Evolutionary conservation across 1,139 yeast species (phyloP), one percentile per base, ranked within the genome.

Genomic region (Suhomyces choctaworum): DNA sequence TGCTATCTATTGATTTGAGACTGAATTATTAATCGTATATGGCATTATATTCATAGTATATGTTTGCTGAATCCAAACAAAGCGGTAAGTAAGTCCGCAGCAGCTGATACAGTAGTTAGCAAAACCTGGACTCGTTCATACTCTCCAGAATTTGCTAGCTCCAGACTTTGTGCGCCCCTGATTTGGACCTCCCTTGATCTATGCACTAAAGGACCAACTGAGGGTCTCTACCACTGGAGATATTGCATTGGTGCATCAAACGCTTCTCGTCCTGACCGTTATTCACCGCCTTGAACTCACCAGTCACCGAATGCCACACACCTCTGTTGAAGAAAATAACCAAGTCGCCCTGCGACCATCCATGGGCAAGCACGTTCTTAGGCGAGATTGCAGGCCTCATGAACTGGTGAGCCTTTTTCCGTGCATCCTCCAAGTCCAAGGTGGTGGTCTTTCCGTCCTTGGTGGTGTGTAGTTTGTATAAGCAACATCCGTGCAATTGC

Each of bases 191-290:
- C n/a, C n/a, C n/a, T n/a, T n/a, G n/a, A n/a, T n/a, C n/a, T n/a
- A n/a, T n/a, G n/a, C n/a, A n/a, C n/a, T n/a, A n/a, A n/a, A n/a
- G n/a, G n/a, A 26, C 5, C n/a, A n/a, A n/a, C n/a, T n/a, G n/a
- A 10, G 95, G 95, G 54, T 85, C 94, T 15, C 56, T 46, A 5
- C 88, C 89, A 56, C 88, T 79, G 13, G 96, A 95, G 59, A 87
- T 85, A 62, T 87, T 87, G 63, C 96, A 87, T 62, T 87, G 96
- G 58, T 87, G 96, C 95, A 87, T 86, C 57, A 87, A 70, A 58
- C 96, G 75, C 53, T 78, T 78, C 56, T 86, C 94, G 37, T 82
- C 86, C 16, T 73, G 71, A 16, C 78, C 82, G 34, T 58, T 57
- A 10, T 37, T 40, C 28, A 65, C 60, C 3, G 73, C 76, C 51